Evolutionary conservation across 1,139 yeast genomes (phyloP).

Genomic region (Groenewaldozyma auringiensis): DNA sequence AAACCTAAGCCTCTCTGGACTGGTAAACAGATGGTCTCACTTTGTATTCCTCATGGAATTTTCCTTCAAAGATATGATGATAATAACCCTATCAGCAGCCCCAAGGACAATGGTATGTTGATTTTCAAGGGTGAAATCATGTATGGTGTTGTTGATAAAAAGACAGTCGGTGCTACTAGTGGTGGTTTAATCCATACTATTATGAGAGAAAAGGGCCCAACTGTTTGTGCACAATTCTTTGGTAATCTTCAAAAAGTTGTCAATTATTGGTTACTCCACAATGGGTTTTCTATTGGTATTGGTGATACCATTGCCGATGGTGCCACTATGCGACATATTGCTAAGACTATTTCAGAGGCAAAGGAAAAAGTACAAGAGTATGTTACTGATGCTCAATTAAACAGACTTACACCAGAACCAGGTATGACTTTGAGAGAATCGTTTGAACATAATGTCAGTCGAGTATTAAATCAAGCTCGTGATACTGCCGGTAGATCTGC

Average conservation of each 20-base stretch:
- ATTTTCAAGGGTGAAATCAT: constrained; percentile 88
- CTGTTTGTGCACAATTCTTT: constrained; percentile 80
- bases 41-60: constrained; percentile 94
- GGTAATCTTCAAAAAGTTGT: constrained; percentile 93
- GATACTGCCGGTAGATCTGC: constrained; percentile 99
- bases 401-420: constrained; percentile 85
- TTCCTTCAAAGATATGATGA: constrained; percentile 91
- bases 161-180: constrained; percentile 96
- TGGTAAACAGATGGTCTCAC: constrained; percentile 88
- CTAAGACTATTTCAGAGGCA: constrained; percentile 87
- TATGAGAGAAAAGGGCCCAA: constrained; percentile 94
- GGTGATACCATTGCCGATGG: constrained; percentile 99
- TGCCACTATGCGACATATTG: constrained; percentile 88
- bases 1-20: constrained; percentile 98
- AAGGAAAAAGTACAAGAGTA: constrained; percentile 90
- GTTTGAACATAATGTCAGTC: constrained; percentile 93
- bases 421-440: constrained; percentile 99
- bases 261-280: constrained; percentile 92
- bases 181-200: constrained; percentile 98
- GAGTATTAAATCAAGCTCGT: constrained; percentile 95
- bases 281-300: constrained; percentile 97
- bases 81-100: constrained; percentile 73
- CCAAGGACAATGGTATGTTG: constrained; percentile 86
- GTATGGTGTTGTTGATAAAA: constrained; percentile 96
- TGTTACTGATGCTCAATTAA: constrained; percentile 84